Base-by-base conservation (phyloP, 805 yeast genomes). In the Saccharomycopsis fibuligera region DNA sequence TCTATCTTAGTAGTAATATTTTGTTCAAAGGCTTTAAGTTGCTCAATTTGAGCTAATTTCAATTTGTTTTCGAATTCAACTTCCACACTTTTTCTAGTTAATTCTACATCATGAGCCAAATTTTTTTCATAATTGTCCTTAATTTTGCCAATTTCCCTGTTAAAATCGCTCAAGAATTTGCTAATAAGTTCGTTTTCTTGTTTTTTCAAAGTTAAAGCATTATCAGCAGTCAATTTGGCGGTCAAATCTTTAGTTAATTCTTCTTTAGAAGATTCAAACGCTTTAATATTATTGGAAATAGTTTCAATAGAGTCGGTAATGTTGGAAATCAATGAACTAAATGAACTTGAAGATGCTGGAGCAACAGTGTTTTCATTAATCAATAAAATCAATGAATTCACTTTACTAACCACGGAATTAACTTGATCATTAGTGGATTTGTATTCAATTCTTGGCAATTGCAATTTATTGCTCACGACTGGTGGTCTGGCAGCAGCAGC, bases 61-160 rank as follows among this genome's bases (percentile, higher is more conserved):
- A 87, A 74, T 47, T 81, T 81, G 65, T 87, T 89, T 51, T 80
- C 80, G 17, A 89, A 90, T 54, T 86, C 85, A 41, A 79, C 73
- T 39, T 79, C 66, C 45, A 90, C 72, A 10, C 81, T 77, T 56
- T 78, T 70, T 61, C 76, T 78, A 50, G 88, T 75, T 33, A 85
- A 80, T 55, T 76, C 77, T 47, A 89, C 70, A 64, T 89, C 96
- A 16, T 70, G 66, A 19, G 65, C 62, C 56, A 91, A 69, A 55
- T 80, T 75, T 41, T 69, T 65, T 52, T 76, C 70, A 61, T 81
- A 82, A 56, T 79, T 79, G 41, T 68, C 62, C 55, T 82, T 82
- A 57, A 87, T 70, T 49, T 74, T 74, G 43, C 70, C 59, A 60
- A 84, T 81, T 58, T 81, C 84, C n/a, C 64, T 62, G 51, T 76